Base-by-base conservation (phyloP, 2,329 filamentous ascomycete species). In the Claviceps quebecensis region DNA sequence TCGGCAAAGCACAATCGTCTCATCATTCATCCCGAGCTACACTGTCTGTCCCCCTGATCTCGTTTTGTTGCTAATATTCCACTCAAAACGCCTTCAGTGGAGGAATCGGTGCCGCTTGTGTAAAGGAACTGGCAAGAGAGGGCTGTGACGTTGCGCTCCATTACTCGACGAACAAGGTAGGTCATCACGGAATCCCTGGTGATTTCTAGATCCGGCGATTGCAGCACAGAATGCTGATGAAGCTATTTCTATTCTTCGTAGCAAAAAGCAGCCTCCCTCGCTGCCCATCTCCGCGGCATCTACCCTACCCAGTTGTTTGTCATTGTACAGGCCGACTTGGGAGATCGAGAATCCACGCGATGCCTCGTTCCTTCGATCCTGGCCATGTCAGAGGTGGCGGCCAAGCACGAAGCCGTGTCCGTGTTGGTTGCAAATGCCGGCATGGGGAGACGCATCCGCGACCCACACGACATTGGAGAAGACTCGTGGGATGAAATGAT, bases 361-460 rank as follows among this genome's bases (percentile, higher is more conserved):
- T 41, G 46, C 4, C 22, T 54, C 17, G 52, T 54, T 5, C 22
- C 36, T 8, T 47, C 36, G 14, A 38, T 49, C 4, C 6, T 54
- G 34, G 17, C 16, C 40, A 38, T 38, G 9, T 23, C 52, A 1
- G 41, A 22, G 23, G 41, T 54, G 14, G 47, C 46, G 4, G 26
- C 17, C 13, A 52, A 45, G 34, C 52, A 54, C 43, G 44, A 34
- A 11, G 43, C 43, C 8, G 19, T 54, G 36, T 51, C 52, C 4
- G 46, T 54, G 5, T 19, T 54, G 43, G 47, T 54, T 2, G 52
- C 52, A 19, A 54, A 54, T 36, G 52, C 52, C 48, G 52, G 52
- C 3, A 37, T 51, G 11, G 52, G 52, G 13, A 49, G 46, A 14
- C 52, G 52, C n/a, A 51, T 49, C 13, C 50, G 52, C 49, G 52